Evolutionary conservation across 257 asterid species (phyloP).

Genomic region (Solanum bulbocastanum): DNA sequence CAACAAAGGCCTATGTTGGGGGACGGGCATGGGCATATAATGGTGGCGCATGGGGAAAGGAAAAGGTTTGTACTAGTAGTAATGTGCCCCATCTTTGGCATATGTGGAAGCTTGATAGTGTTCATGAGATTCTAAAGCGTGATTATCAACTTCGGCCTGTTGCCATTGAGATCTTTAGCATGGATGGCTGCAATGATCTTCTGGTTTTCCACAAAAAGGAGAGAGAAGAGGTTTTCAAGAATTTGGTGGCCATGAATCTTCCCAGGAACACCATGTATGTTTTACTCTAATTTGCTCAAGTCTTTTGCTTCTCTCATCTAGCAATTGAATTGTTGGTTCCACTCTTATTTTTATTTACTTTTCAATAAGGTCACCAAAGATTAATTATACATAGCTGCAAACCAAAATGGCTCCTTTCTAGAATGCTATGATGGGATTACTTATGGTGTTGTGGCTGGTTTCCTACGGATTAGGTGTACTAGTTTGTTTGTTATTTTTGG

Average conservation of each 20-base stretch:
- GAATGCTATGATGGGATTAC: neutral
- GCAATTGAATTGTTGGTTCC: neutral
- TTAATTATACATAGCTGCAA: neutral
- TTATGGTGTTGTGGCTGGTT: neutral
- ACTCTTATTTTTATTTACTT: neutral
- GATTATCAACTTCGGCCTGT: slow-evolving; percentile 99
- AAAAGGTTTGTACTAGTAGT: slow-evolving; percentile 63
- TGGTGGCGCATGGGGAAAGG: slow-evolving; percentile 99
- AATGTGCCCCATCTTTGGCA: slow-evolving; percentile 96
- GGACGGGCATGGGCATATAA: slow-evolving; percentile 99
- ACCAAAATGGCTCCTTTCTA: neutral
- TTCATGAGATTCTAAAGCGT: slow-evolving; percentile 94
- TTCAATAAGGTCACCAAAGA: neutral
- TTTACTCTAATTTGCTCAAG: neutral
- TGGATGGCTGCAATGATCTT: slow-evolving; percentile 99
- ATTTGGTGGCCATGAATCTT: slow-evolving; percentile 92
- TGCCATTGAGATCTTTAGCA: slow-evolving; percentile 96
- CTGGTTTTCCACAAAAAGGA: slow-evolving; percentile 96
- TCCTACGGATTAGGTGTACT: neutral
- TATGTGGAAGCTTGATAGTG: slow-evolving; percentile 98
- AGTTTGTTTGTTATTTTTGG: neutral
- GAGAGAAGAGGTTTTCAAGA: slow-evolving; percentile 91
- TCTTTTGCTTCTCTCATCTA: neutral
- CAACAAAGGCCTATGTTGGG: slow-evolving; percentile 61
- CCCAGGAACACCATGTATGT: slow-evolving; percentile 99